phyloP scores from a whole-genome alignment of 768 basidiomycete species.

The Tephrocybe sp. region DNA sequence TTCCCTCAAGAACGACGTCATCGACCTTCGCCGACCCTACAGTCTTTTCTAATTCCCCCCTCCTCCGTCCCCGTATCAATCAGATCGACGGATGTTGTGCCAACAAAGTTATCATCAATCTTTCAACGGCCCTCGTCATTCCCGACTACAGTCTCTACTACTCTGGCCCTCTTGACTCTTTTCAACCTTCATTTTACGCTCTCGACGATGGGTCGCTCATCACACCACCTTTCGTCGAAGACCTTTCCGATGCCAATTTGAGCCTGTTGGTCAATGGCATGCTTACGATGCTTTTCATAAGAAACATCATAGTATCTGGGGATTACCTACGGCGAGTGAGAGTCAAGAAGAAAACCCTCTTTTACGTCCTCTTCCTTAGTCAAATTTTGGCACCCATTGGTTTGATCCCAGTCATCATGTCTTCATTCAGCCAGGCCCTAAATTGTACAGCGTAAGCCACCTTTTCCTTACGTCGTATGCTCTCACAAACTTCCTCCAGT shows the following conservation, averaged over 20 bases:
- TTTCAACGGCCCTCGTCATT: slow-evolving; percentile 50
- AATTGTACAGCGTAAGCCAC: slow-evolving; percentile 49
- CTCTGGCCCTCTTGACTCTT: slow-evolving; percentile 38
- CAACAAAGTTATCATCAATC: slow-evolving; percentile 47
- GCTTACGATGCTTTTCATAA: slow-evolving; percentile 48
- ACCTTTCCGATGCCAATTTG: slow-evolving; percentile 39
- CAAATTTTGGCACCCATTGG: slow-evolving; percentile 51
- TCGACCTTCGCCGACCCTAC: slow-evolving; percentile 18
- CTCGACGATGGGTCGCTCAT: slow-evolving; percentile 62
- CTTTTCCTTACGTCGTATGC: neutral
- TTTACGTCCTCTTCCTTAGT: slow-evolving; percentile 55
- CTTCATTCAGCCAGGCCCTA: slow-evolving; percentile 40
- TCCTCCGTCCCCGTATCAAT: slow-evolving; percentile 33
- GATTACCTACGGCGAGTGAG: slow-evolving; percentile 54
- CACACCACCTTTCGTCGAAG: slow-evolving; percentile 43
- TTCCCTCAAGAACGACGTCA: slow-evolving; percentile 15
- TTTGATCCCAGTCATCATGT: slow-evolving; percentile 42
- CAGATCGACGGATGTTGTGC: slow-evolving; percentile 34
- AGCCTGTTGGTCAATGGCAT: slow-evolving; percentile 48
- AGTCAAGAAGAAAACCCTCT: slow-evolving; percentile 58
- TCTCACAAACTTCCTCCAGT: slow-evolving; percentile 21
- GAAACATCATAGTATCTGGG: slow-evolving; percentile 50
- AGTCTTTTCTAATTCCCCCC: slow-evolving; percentile 15
- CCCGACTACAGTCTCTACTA: slow-evolving; percentile 48
- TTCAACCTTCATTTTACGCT: slow-evolving; percentile 46